Percentiles rank a stretch among this genome's conserved stretches.
Conservation (phyloP, 2,329 filamentous ascomycete species). For the Exophiala sp. region DNA sequence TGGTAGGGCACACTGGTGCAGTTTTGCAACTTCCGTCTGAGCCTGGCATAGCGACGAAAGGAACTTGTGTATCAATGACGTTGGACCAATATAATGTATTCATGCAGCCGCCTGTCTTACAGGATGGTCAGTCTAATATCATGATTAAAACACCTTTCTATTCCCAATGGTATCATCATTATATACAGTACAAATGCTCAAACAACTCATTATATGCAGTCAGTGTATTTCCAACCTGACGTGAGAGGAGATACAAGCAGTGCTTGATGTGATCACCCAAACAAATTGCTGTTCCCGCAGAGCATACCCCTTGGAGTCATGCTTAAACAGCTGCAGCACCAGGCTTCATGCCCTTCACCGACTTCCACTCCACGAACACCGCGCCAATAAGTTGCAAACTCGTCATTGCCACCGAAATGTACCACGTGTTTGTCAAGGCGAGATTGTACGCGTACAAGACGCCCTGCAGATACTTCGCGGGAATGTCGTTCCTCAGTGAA, state of each 20-base stretch:
- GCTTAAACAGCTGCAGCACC: slow-evolving; percentile 21
- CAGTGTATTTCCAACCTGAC: not conserved
- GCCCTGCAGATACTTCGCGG: slow-evolving; percentile 27
- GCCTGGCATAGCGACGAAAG: too few species aligned
- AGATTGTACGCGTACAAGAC: slow-evolving; percentile 38
- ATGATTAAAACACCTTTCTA: not conserved
- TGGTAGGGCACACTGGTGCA: too few species aligned
- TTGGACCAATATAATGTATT: too few species aligned
- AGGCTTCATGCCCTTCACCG: slow-evolving; percentile 35
- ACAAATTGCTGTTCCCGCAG: not conserved
- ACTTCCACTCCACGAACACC: slow-evolving; percentile 40
- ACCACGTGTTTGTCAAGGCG: slow-evolving; percentile 38
- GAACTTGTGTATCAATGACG: too few species aligned
- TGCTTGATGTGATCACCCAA: not conserved
- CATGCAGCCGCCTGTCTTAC: not conserved
- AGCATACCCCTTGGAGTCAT: not conserved
- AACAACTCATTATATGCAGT: not conserved
- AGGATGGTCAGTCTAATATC: not conserved
- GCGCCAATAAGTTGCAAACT: slow-evolving; percentile 35
- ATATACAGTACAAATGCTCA: not conserved
- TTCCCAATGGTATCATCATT: not conserved
- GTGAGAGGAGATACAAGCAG: not conserved
- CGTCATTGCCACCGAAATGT: slow-evolving; percentile 38
- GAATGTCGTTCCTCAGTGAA: slow-evolving; percentile 33
- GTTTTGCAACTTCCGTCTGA: too few species aligned